A percentile compares a stretch with the other conserved stretches of the same genome.
phyloP scores from a whole-genome alignment of 208 protist species.

The Vickermania ingenoplastis region DNA sequence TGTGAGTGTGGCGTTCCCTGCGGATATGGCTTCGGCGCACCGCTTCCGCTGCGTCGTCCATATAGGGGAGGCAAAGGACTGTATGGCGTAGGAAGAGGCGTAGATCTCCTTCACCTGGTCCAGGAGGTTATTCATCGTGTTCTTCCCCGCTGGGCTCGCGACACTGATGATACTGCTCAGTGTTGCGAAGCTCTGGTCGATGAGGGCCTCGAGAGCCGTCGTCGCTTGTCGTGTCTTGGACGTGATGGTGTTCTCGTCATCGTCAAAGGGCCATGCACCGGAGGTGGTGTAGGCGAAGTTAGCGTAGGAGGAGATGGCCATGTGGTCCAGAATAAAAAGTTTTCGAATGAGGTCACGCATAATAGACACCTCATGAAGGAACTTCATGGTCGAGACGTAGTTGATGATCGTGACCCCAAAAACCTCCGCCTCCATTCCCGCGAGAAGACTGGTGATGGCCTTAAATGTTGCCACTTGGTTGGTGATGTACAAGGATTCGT shows the following conservation, averaged over 20 bases:
- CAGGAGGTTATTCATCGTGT: not conserved
- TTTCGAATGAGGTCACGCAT: not conserved
- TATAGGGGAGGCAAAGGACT: not conserved
- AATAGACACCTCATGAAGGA: not conserved
- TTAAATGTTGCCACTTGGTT: not conserved
- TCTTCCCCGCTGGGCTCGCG: not conserved
- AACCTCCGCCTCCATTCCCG: not conserved
- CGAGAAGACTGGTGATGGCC: not conserved
- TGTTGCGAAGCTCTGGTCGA: not conserved
- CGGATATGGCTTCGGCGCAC: not conserved
- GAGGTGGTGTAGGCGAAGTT: not conserved
- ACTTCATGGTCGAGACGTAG: not conserved
- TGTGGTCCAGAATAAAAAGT: constrained; percentile 1
- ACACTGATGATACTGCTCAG: not conserved
- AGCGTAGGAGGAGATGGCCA: not conserved
- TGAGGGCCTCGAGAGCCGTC: not conserved
- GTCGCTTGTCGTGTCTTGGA: not conserved
- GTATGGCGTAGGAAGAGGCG: not conserved
- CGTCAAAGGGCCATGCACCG: not conserved
- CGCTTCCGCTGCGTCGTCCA: not conserved
- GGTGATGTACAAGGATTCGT: not conserved
- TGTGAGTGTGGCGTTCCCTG: not conserved
- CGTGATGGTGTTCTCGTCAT: not conserved
- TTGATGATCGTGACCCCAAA: not conserved
- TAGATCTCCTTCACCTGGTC: not conserved